Evolutionary conservation across 495 filamentous ascomycete genomes (phyloP), one percentile per base, ranked within the genome.

Genomic region (Paragyromitra xinjiangensis): DNA sequence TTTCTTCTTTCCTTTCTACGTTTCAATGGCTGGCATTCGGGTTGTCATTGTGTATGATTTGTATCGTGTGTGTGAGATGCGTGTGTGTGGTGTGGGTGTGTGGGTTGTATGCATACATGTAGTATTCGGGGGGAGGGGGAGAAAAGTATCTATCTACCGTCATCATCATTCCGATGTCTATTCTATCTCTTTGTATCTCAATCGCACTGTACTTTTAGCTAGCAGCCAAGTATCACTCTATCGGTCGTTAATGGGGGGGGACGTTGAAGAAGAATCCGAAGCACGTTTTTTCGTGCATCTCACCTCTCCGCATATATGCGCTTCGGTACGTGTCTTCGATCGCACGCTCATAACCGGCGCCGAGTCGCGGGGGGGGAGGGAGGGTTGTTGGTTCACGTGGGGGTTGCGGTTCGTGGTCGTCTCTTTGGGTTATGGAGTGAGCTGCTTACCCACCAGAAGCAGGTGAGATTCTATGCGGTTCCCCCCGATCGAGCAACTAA

Each of bases 391-490:
- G n/a, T 55, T 19, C 66, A 34, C 68, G 68, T 55, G 26, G 58
- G 56, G 66, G 72, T 51, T 42, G 11, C 40, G n/a, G 61, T 61
- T 55, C 29, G 26, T 22, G 34, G 24, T 48, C 40, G 68, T 73
- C 39, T 65, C 61, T 55, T 7, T 50, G 40, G 59, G 29, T 19
- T 51, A 19, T 51, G 48, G 5, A 19, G 48, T 51, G 58, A 71
- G 67, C 45, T 70, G 45, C 73, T 70, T 44, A 77, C 70, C 8
- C 37, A 53, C 63, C 59, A 65, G 69, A 77, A 73, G 69, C 74
- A 77, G 73, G 73, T 76, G 48, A 76, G 74, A 77, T 77, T 77
- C 74, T 59, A 77, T 77, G 74, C 74, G 56, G 63, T 59, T 64
- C 62, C 69, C 29, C 69, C 61, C 74, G 74, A 77, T 77, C 74